Percentiles rank a stretch among this genome's conserved stretches.
Conservation (phyloP, 352 stramenopile genomes). For the Pythium scleroteichum region DNA sequence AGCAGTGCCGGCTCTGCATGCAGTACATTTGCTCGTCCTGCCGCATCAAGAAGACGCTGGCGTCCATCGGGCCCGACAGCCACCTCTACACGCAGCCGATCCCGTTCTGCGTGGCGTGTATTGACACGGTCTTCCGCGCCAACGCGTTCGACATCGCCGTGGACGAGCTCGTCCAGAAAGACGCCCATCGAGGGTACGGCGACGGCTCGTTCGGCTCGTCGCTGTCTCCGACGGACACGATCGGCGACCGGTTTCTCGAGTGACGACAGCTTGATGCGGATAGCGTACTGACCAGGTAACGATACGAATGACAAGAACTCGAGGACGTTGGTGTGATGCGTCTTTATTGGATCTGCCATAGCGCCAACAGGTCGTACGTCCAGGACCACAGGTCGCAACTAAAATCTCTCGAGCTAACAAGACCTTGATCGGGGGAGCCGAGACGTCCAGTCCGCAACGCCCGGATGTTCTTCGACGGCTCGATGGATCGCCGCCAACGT, state of each 20-base stretch:
- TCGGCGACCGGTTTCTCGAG: conserved; percentile 5
- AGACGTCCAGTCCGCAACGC: conserved; percentile 44
- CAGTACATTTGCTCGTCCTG: conserved; percentile 15
- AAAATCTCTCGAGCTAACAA: too few species aligned
- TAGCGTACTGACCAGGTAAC: neutral
- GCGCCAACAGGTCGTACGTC: too few species aligned
- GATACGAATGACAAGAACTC: too few species aligned
- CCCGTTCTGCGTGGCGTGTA: conserved; percentile 18
- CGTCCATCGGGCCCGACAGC: conserved; percentile 12
- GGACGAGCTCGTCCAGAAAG: conserved; percentile 22
- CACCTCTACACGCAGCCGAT: conserved; percentile 8
- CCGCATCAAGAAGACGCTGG: conserved; percentile 23
- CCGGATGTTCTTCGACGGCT: conserved; percentile 35
- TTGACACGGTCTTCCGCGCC: conserved; percentile 2
- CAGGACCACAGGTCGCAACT: too few species aligned
- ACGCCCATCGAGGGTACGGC: conserved; percentile 20
- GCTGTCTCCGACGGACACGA: conserved; percentile 6
- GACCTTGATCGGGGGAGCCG: too few species aligned
- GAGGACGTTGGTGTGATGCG: too few species aligned
- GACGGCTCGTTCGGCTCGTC: conserved; percentile 10
- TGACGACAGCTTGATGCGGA: conserved; percentile 5
- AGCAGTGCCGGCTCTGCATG: conserved; percentile 19
- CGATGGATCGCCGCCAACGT: conserved; percentile 37
- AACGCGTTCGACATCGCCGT: conserved; percentile 22
- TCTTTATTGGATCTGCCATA: too few species aligned